Evolutionary conservation across 2,329 filamentous ascomycete genomes (phyloP).

Genomic region (Sporothrix curviconia): DNA sequence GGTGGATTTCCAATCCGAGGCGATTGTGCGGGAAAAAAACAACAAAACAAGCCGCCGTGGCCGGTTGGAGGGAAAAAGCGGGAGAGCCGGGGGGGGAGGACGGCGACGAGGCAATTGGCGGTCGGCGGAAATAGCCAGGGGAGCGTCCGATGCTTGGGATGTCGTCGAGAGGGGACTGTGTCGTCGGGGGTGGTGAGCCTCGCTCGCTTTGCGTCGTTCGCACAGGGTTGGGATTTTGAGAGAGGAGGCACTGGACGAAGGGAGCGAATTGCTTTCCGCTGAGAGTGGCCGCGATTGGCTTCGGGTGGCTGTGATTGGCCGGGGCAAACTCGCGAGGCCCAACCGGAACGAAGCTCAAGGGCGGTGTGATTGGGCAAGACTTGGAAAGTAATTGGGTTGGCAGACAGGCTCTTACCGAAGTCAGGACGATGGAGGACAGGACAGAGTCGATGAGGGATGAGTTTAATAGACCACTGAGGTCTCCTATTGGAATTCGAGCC

Average conservation of each 20-base stretch:
- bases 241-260: constrained; percentile 15
- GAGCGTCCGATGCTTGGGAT: not conserved
- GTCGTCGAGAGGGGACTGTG: no score
- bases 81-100: constrained; percentile 11
- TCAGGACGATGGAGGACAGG: not conserved
- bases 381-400: not conserved
- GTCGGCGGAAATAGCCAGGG: not conserved
- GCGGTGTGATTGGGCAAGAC: constrained; percentile 16
- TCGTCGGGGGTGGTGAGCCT: not conserved
- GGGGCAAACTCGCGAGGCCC: not conserved
- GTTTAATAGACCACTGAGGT: no score
- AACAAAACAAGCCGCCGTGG: constrained; percentile 9
- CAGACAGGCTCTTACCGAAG: not conserved
- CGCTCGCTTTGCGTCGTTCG: constrained; percentile 1
- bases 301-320: constrained; percentile 19
- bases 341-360: constrained; percentile 16
- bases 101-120: not conserved
- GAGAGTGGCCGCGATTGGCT: constrained; percentile 21
- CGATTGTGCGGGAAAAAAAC: constrained; percentile 23
- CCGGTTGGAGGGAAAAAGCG: constrained; percentile 16
- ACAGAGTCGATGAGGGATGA: not conserved
- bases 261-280: constrained; percentile 21
- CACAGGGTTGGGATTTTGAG: constrained; percentile 14
- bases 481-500: no score
- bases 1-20: constrained; percentile 8